phyloP scores from a whole-genome alignment of 805 yeast species.

The Candida ovalis region DNA sequence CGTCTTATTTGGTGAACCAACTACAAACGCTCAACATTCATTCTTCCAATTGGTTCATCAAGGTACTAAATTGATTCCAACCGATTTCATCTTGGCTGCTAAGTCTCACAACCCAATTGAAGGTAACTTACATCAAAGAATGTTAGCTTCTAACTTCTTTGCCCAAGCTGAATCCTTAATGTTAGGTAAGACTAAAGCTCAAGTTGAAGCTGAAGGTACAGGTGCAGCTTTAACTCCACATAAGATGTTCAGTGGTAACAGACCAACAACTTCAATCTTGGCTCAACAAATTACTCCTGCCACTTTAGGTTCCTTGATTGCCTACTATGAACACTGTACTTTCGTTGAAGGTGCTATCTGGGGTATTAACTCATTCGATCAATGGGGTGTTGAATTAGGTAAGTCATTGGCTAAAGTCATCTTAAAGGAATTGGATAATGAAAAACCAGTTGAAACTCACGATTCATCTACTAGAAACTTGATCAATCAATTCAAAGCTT shows the following conservation, averaged over 20 bases:
- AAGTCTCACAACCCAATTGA: constrained; percentile 97
- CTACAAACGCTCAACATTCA: constrained; percentile 98
- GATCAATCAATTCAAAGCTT: constrained; percentile 91
- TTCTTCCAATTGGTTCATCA: constrained; percentile 99
- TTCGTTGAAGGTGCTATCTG: constrained; percentile 98
- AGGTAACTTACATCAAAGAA: constrained; percentile 88
- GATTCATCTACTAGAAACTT: constrained; percentile 90
- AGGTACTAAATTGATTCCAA: constrained; percentile 95
- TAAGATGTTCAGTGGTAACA: constrained; percentile 95
- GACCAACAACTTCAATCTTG: constrained; percentile 97
- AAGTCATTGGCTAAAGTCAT: constrained; percentile 96
- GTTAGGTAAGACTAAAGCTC: constrained; percentile 86
- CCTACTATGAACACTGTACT: constrained; percentile 95
- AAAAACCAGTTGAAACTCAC: constrained; percentile 56
- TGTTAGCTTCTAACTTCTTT: constrained; percentile 98
- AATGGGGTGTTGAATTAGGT: constrained; percentile 99
- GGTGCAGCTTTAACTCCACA: constrained; percentile 88
- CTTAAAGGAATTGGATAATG: constrained; percentile 78
- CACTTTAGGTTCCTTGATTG: constrained; percentile 91
- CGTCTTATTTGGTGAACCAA: constrained; percentile 96
- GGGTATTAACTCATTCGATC: constrained; percentile 99
- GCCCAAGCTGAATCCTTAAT: constrained; percentile 98
- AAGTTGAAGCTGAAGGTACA: constrained; percentile 80
- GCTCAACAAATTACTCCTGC: constrained; percentile 97
- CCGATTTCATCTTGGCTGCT: constrained; percentile 96